Base-by-base conservation (phyloP, 2,329 filamentous ascomycete genomes). In the Metarhizium brunneum region DNA sequence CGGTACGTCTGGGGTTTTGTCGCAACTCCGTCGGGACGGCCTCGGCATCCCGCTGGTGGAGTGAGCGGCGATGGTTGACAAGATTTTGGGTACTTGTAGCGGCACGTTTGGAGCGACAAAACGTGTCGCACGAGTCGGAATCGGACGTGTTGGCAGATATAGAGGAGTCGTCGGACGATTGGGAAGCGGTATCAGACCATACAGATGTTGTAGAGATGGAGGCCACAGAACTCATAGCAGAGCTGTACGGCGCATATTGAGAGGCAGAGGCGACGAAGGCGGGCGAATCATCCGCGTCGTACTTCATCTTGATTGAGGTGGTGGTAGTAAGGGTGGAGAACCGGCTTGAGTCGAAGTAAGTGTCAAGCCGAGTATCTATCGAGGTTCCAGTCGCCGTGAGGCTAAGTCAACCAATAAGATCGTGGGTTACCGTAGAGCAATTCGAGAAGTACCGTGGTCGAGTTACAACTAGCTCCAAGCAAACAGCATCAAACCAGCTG, bases 171-270 rank as follows among this genome's bases (percentile, higher is more conserved):
- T 87, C 83, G 54, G 87, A 89, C 59, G 78, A 77, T 72, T 90
- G 86, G 20, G 83, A 85, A 55, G 84, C 86, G 52, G 77, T 81
- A 65, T 87, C 79, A 61, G 90, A 94, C 78, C 90, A 94, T 64
- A 90, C 79, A 38, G 89, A 94, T 55, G 84, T 82, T 56, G 86
- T 82, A 20, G 88, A 91, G 55, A 87, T 87, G 35, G 88, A 90
- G 57, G 87, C 83, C 63, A 87, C 88, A 56, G 86, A 86, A 66
- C 85, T 83, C 76, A 90, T 74, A 47, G 86, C 85, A 57, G 84
- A 81, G 68, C 81, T 82, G 72, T 90, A 92, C 61, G 84, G 81
- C 58, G 73, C 73, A 75, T 80, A 77, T 68, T 68, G 73, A 43
- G 54, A 32, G 65, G 63, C 61, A 59, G 72, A 68, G 60, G 71